Conservation (phyloP, 441 rosid species). For the Populus trichocarpa region DNA sequence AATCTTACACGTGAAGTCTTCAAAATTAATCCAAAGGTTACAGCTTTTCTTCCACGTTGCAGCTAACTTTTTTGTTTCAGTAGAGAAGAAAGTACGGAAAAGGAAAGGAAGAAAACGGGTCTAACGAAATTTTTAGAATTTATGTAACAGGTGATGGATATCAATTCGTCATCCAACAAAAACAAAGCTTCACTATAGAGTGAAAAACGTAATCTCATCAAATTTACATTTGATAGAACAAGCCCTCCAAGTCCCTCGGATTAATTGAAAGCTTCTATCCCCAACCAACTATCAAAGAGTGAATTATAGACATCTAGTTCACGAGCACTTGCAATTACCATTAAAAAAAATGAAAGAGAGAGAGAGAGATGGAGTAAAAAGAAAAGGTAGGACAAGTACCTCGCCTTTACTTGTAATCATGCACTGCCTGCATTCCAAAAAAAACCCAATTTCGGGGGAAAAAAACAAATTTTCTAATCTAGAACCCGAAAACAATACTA, state of each 20-base stretch:
- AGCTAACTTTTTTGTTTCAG: not conserved
- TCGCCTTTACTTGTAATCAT: too few relatives aligned
- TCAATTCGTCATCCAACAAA: not conserved
- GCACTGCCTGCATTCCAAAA: not conserved
- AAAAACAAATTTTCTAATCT: too few relatives aligned
- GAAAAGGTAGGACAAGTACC: not conserved
- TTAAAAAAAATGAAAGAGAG: too few relatives aligned
- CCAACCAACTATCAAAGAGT: not conserved
- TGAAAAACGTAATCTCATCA: not conserved
- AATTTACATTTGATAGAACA: not conserved
- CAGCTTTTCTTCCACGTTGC: not conserved
- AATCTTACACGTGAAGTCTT: not conserved
- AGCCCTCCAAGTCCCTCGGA: not conserved
- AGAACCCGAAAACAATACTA: not conserved
- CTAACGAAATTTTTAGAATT: not conserved
- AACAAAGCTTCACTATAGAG: not conserved
- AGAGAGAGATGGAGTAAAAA: not conserved
- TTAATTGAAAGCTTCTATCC: not conserved
- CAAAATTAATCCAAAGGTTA: too few relatives aligned
- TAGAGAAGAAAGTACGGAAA: not conserved
- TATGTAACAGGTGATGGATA: not conserved
- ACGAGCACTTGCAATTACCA: too few relatives aligned
- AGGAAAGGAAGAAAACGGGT: not conserved
- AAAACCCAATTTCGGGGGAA: not conserved
- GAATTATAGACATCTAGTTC: not conserved